phyloP scores from a whole-genome alignment of 2,329 filamentous ascomycete genomes.

The Phialemoniopsis sp. region DNA sequence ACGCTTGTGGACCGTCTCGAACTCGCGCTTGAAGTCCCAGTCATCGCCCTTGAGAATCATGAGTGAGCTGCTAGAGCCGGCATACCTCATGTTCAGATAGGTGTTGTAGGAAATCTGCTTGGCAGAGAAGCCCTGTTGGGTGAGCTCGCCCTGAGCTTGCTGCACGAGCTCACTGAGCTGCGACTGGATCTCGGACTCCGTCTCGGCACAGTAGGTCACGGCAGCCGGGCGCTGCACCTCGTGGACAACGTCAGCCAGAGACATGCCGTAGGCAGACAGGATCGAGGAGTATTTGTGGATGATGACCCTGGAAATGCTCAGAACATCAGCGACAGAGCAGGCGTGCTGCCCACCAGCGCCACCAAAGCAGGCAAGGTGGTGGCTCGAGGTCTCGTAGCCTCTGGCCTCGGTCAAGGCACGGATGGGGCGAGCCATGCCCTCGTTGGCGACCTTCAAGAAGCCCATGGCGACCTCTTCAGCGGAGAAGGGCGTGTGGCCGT shows the following conservation, averaged over 20 bases:
- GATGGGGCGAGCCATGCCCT: constrained; percentile 68
- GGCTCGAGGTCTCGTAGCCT: constrained; percentile 65
- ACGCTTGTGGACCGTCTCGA: constrained; percentile 64
- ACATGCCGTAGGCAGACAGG: constrained; percentile 34
- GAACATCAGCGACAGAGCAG: constrained; percentile 62
- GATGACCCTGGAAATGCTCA: constrained; percentile 67
- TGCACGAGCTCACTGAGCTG: too few species aligned
- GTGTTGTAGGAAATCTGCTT: constrained; percentile 78
- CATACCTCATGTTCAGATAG: constrained; percentile 90
- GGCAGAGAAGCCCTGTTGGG: constrained; percentile 59
- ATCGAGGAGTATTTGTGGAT: constrained; percentile 67
- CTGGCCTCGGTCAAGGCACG: constrained; percentile 67
- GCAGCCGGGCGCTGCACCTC: constrained; percentile 24
- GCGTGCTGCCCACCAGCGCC: constrained; percentile 71
- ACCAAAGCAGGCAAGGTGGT: constrained; percentile 68
- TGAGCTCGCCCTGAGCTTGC: too few species aligned
- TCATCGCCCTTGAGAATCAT: constrained; percentile 55
- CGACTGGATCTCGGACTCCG: too few species aligned
- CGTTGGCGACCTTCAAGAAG: constrained; percentile 68
- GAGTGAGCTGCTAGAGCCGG: constrained; percentile 82
- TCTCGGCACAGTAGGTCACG: too few species aligned
- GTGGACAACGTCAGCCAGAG: constrained; percentile 26
- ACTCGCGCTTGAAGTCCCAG: constrained; percentile 63
- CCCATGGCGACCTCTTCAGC: constrained; percentile 66
- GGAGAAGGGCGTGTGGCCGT: constrained; percentile 33